Conservation (phyloP, 345 rosid species). For the Citrus trifoliata region DNA sequence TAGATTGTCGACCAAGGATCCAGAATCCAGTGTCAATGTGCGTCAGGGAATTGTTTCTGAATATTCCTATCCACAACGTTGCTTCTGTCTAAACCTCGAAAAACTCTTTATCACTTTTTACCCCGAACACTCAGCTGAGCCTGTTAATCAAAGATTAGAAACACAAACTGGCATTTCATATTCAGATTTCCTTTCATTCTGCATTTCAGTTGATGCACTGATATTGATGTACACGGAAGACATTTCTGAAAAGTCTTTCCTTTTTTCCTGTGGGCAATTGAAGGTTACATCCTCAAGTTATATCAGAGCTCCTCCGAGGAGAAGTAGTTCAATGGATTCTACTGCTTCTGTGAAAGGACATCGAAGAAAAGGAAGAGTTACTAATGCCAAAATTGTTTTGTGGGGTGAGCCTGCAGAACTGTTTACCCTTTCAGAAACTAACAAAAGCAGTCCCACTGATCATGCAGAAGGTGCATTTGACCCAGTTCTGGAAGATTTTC, state of each 20-base stretch:
- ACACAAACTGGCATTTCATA: constrained; percentile 31
- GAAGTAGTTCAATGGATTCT: constrained; percentile 25
- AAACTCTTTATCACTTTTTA: constrained; percentile 41
- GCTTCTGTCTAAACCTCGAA: constrained; percentile 50
- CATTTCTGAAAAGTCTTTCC: constrained; percentile 42
- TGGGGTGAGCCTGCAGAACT: constrained; percentile 57
- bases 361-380: constrained; percentile 31
- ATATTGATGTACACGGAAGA: constrained; percentile 43
- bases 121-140: constrained; percentile 30
- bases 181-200: constrained; percentile 44
- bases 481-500: constrained; percentile 36
- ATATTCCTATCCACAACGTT: constrained; percentile 26
- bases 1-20: constrained; percentile 26
- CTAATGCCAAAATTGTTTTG: constrained; percentile 41
- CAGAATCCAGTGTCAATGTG: constrained; percentile 28
- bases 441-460: constrained; percentile 23
- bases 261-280: constrained; percentile 58
- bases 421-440: constrained; percentile 32
- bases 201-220: constrained; percentile 52
- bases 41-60: constrained; percentile 30
- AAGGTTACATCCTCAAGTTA: constrained; percentile 42
- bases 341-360: constrained; percentile 29
- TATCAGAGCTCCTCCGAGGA: constrained; percentile 22
- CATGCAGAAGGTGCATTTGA: constrained; percentile 31
- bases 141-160: constrained; percentile 33